These are phyloP conservation scores for Clarireedia paspali DNA, from an alignment of 2,329 filamentous ascomycete genomes.

Conservation along the genomic window DNA sequence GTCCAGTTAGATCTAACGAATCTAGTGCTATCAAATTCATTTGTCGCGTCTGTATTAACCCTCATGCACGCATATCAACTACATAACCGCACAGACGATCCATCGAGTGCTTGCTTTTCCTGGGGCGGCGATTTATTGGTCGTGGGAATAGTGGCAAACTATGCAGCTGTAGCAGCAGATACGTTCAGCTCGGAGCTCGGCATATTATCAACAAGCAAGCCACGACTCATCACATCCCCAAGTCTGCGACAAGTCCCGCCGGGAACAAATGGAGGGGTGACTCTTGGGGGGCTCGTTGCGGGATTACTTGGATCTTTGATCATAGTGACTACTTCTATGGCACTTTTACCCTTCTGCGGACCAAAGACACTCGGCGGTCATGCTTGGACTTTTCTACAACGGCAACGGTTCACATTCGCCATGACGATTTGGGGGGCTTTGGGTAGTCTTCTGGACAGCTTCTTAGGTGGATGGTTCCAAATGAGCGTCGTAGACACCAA, in stretches of 20 bases:
- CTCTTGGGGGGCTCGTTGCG: conserved; percentile 62
- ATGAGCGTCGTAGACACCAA: conserved; percentile 77
- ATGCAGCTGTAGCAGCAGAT: conserved; percentile 85
- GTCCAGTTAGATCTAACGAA: conserved; percentile 10
- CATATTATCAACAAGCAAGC: conserved; percentile 69
- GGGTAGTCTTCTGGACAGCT: conserved; percentile 79
- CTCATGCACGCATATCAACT: conserved; percentile 56
- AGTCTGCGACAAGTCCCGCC: conserved; percentile 71
- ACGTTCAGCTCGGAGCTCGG: conserved; percentile 94
- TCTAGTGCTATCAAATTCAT: conserved; percentile 75
- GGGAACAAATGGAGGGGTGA: conserved; percentile 92
- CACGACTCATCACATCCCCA: conserved; percentile 78
- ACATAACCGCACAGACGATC: conserved; percentile 34
- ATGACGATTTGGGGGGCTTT: conserved; percentile 66
- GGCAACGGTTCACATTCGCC: conserved; percentile 38
- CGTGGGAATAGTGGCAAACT: conserved; percentile 68
- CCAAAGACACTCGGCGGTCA: conserved; percentile 21
- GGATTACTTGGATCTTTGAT: conserved; percentile 65
- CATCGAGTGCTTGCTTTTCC: conserved; percentile 40
- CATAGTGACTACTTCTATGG: conserved; percentile 55
- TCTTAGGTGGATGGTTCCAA: conserved; percentile 80
- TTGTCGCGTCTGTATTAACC: conserved; percentile 61
- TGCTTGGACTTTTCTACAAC: conserved; percentile 48
- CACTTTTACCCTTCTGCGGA: conserved; percentile 62
- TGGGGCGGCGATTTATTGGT: conserved; percentile 57